A percentile compares a stretch with the other conserved stretches of the same genome.
Evolutionary conservation across 257 asterid genomes (phyloP).

Genomic region (Paraleonurus japonicus): DNA sequence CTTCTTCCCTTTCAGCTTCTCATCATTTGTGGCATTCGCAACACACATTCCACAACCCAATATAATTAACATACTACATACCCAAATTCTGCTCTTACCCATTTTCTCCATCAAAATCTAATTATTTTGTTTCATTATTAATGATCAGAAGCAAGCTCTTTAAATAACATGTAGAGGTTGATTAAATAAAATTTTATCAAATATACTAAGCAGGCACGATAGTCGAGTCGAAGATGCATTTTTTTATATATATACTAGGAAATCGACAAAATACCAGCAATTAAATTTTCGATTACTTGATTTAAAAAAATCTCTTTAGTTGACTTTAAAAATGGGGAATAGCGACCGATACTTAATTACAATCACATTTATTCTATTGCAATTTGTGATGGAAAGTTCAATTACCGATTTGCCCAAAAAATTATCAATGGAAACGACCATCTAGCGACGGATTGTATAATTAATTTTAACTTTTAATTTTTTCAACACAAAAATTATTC

Average conservation of each 20-base stretch:
- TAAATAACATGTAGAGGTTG: background rate
- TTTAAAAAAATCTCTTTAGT: background rate
- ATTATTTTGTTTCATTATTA: background rate
- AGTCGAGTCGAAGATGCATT: background rate
- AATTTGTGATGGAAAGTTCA: background rate
- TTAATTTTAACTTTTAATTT: too few species aligned
- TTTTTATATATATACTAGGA: too few species aligned
- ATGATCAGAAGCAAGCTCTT: background rate
- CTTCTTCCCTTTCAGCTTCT: conserved; percentile 21
- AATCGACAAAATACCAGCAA: background rate
- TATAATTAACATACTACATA: background rate
- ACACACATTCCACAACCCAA: background rate
- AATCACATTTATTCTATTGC: too few species aligned
- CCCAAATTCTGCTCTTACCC: background rate
- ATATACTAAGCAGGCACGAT: background rate
- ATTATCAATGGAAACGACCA: too few species aligned
- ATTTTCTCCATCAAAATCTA: background rate
- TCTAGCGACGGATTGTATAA: too few species aligned
- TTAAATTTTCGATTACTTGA: too few species aligned
- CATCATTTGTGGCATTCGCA: conserved; percentile 28
- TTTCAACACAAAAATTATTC: too few species aligned
- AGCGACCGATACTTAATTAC: too few species aligned
- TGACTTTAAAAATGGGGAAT: too few species aligned
- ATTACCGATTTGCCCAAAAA: too few species aligned
- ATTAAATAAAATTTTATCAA: too few species aligned